Base-by-base conservation (phyloP, 805 yeast species). In the Ogataea chonburiensis region DNA sequence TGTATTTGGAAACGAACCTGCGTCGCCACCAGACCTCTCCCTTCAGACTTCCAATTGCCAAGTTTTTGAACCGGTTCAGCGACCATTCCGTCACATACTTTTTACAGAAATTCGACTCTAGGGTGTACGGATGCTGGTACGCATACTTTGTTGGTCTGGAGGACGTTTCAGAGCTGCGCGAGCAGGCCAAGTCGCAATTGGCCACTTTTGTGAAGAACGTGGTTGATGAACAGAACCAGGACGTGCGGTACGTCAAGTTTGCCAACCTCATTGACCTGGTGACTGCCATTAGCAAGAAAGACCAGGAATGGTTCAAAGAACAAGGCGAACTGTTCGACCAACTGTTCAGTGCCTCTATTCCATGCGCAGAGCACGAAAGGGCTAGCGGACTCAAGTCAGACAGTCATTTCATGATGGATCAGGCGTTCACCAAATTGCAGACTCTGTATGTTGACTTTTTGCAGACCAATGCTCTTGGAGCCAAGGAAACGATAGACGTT, bases 1-100 rank as follows among this genome's bases (percentile, higher is more conserved):
- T 82, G 46, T 79, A 77, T 40, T 65, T 93, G 52, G 98, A 93
- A 60, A 78, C 82, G 3, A 82, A 81, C 42, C 66, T 93, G 50
- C 82, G 96, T 38, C 79, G 96, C 15, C 86, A 85, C 45, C 85
- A 86, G 39, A 71, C 70, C 26, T 86, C 97, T 1, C 97, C 98
- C 3, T 89, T 93, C 68, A 71, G 98, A 46, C 72, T 68, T n/a
- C 96, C 98, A 3, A 75, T 91, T 29, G 89, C 94, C 6, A 83
- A 82, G 55, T 93, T 84, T 53, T 65, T 93, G 61, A 78, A 88
- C 58, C 68, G 96, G 42, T 91, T 88, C 57, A 79, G 94, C 2
- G 75, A 71, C 16, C 84, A 89, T 46, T 73, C 94, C 4, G 67
- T 78, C 33, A 77, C 77, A 18, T 85, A 79, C 53, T 89, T 86